Percentiles rank a stretch among this genome's conserved stretches.
Evolutionary conservation across 768 basidiomycete genomes (phyloP).

Genomic region (Holtermanniella nyarrowii): DNA sequence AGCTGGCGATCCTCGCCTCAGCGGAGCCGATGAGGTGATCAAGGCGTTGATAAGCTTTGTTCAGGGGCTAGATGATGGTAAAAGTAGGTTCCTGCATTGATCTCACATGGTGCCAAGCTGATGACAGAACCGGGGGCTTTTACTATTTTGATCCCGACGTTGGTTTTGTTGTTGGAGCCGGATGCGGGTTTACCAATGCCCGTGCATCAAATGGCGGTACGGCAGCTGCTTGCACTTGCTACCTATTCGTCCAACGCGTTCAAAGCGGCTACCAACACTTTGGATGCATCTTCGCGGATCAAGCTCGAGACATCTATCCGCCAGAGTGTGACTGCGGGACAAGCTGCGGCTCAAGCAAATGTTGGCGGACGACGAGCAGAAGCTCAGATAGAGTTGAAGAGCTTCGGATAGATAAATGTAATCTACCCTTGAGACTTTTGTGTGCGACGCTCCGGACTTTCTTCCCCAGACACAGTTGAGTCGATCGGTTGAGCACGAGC

Average conservation of each 20-base stretch:
- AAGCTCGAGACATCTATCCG: conserved; percentile 68
- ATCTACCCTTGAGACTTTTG: background rate
- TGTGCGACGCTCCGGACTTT: too few species aligned
- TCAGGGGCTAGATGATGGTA: conserved; percentile 49
- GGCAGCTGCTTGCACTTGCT: conserved; percentile 63
- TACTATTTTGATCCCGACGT: conserved; percentile 63
- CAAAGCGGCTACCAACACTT: conserved; percentile 66
- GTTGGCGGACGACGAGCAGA: background rate
- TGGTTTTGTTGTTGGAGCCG: conserved; percentile 59
- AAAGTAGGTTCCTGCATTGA: conserved; percentile 49
- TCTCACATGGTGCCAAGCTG: conserved; percentile 6
- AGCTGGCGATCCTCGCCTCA: conserved; percentile 48
- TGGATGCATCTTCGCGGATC: conserved; percentile 53
- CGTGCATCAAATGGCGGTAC: conserved; percentile 52
- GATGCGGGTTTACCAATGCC: conserved; percentile 29
- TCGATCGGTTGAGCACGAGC: too few species aligned
- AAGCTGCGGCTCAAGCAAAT: background rate
- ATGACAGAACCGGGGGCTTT: conserved; percentile 55
- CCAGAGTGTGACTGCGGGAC: conserved; percentile 48
- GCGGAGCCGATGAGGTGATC: conserved; percentile 67
- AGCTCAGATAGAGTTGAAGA: background rate
- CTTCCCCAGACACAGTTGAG: too few species aligned
- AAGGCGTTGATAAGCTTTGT: conserved; percentile 66
- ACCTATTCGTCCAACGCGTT: conserved; percentile 62
- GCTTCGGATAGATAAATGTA: background rate